These are phyloP conservation scores for Nitzschia sp. DNA, from an alignment of 108 stramenopile genomes.

Conservation along the genomic window DNA sequence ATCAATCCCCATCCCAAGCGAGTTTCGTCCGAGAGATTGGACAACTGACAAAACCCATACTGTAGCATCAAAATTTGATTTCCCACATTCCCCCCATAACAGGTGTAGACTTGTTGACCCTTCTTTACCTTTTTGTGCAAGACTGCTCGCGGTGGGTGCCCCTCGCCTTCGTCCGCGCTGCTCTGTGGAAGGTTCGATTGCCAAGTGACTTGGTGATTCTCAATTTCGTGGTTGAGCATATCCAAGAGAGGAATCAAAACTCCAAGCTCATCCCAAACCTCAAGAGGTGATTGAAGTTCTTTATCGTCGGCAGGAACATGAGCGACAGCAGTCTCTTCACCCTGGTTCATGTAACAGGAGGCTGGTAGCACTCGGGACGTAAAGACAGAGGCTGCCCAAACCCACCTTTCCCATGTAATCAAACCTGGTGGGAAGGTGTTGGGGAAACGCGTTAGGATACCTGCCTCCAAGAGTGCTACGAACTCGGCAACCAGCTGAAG, in stretches of 20 bases:
- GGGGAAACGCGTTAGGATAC: constrained; percentile 67
- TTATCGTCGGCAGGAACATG: constrained; percentile 23
- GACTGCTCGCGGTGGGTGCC: constrained; percentile 39
- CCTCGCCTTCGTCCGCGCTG: neutral
- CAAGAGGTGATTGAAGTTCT: constrained; percentile 51
- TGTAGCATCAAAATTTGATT: constrained; percentile 72
- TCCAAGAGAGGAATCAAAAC: constrained; percentile 84
- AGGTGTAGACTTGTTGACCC: constrained; percentile 69
- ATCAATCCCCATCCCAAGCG: constrained; percentile 74
- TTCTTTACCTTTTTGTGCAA: constrained; percentile 66
- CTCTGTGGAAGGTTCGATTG: constrained; percentile 15
- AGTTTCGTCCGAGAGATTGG: constrained; percentile 64
- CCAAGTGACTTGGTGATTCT: constrained; percentile 67
- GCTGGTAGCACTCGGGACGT: constrained; percentile 69
- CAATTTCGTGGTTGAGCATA: constrained; percentile 86
- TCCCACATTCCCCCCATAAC: constrained; percentile 54
- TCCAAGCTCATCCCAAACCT: constrained; percentile 79
- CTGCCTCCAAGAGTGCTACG: constrained; percentile 72
- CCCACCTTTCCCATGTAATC: constrained; percentile 89
- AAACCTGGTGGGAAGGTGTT: constrained; percentile 66
- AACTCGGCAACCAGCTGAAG: constrained; percentile 71
- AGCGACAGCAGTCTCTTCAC: constrained; percentile 35
- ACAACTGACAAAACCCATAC: constrained; percentile 80
- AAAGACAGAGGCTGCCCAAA: constrained; percentile 81
- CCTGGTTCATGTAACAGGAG: constrained; percentile 49